phyloP scores from a whole-genome alignment of 768 basidiomycete genomes.

The Tephrocybe sp. region DNA sequence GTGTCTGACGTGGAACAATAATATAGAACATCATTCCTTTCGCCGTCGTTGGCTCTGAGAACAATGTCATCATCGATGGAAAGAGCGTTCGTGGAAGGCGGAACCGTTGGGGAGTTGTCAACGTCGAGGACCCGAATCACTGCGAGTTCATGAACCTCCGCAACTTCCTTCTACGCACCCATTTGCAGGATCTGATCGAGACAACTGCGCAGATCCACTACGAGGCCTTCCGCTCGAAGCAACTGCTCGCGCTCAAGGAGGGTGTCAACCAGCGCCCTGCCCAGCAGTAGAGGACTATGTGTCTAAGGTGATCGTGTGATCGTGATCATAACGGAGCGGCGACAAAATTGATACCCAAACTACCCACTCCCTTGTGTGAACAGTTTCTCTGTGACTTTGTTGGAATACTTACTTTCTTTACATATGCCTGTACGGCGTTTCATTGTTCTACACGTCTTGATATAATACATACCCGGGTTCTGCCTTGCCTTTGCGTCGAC shows the following conservation, averaged over 20 bases:
- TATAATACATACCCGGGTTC: slow-evolving; percentile 22
- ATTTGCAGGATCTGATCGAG: slow-evolving; percentile 97
- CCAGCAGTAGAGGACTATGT: slow-evolving; percentile 24
- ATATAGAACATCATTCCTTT: slow-evolving; percentile 89
- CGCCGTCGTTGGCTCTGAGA: slow-evolving; percentile 96
- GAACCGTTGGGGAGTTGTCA: slow-evolving; percentile 98
- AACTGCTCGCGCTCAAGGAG: slow-evolving; percentile 95
- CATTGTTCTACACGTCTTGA: slow-evolving; percentile 18
- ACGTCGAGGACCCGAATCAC: slow-evolving; percentile 94
- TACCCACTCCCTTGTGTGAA: slow-evolving; percentile 16
- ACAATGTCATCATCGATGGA: slow-evolving; percentile 92
- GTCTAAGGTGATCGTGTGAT: slow-evolving; percentile 5
- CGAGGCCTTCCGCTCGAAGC: slow-evolving; percentile 99
- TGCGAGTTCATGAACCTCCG: slow-evolving; percentile 98
- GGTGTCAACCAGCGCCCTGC: slow-evolving; percentile 74
- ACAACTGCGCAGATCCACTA: slow-evolving; percentile 99
- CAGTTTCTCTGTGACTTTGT: slow-evolving; percentile 19
- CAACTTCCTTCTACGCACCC: slow-evolving; percentile 93
- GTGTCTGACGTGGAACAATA: slow-evolving; percentile 4
- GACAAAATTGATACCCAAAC: slow-evolving; percentile 21
- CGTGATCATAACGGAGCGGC: slow-evolving; percentile 1
- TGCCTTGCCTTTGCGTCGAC: background rate
- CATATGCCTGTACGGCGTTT: slow-evolving; percentile 16
- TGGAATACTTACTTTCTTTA: slow-evolving; percentile 22
- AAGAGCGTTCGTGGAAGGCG: slow-evolving; percentile 93